Base-by-base conservation (phyloP, 2,329 filamentous ascomycete species). In the Cadophora malorum region DNA sequence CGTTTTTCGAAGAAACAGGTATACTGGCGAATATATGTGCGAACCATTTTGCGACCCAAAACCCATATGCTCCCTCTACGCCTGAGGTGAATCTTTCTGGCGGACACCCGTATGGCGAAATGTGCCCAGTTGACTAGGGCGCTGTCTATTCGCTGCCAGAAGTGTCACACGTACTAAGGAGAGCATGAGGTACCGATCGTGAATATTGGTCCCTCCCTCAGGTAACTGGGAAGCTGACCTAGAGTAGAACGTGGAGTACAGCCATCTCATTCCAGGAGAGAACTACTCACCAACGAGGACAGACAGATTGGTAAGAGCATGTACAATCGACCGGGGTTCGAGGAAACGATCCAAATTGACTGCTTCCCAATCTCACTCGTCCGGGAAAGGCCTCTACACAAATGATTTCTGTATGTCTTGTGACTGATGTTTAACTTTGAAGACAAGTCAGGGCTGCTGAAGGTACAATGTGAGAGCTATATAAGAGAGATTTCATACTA, bases 1-100 rank as follows among this genome's bases (percentile, higher is more conserved):
- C 41, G 49, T 60, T 52, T 47, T 19, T 45, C 64, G 19, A 21
- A 21, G 23, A 50, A 66, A 65, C 60, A 63, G 66, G 68, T 63
- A 67, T 16, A 70, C 66, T 70, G 67, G 68, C 64, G 67, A 49
- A 67, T 65, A 67, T 65, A 41, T 68, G 69, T 63, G 25, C 19
- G 19, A 50, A 52, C 23, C 16, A 25, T 19, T 52, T 14, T 5
- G 12, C 23, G n/a, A n/a, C n/a, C n/a, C n/a, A n/a, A n/a, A 10
- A 28, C 4, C 59, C 23, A 49, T 4, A 19, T 28, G 10, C 16
- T 25, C 10, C 25, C 31, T 21, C 3, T n/a, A 33, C 12, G 16
- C 3, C 35, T 25, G 16, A n/a, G 14, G 2, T 21, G 28, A 19
- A 38, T 14, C 1, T 38, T 38, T 38, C 7, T 38, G 35, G 31